Conservation (phyloP, 1,139 yeast species). For the Saccharomyces hybrid region DNA sequence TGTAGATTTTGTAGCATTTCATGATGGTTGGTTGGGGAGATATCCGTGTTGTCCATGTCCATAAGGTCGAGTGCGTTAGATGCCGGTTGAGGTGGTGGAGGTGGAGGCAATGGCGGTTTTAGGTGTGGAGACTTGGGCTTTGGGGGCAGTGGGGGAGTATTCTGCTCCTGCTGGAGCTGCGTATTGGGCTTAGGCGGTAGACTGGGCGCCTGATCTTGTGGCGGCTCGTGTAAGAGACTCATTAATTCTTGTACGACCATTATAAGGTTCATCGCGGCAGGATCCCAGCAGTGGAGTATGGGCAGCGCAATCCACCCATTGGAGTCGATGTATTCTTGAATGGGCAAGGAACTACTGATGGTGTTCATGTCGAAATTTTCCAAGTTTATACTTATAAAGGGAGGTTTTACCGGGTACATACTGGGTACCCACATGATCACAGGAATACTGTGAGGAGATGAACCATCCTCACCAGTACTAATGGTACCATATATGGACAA, state of each 20-base stretch:
- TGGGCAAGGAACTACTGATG: background rate
- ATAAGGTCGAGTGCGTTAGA: background rate
- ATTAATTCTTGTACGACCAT: constrained; percentile 34
- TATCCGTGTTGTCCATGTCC: constrained; percentile 4
- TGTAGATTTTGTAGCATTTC: background rate
- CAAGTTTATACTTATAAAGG: constrained; percentile 50
- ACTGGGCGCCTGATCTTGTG: background rate
- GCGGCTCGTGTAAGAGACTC: background rate
- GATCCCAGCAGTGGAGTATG: constrained; percentile 51
- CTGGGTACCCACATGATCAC: constrained; percentile 74
- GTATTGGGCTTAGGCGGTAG: background rate
- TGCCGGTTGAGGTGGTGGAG: constrained; percentile 4
- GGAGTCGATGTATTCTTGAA: constrained; percentile 47
- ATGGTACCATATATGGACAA: constrained; percentile 54
- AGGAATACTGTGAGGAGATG: constrained; percentile 34
- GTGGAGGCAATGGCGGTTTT: constrained; percentile 13
- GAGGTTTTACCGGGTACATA: constrained; percentile 56
- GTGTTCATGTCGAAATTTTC: constrained; percentile 31
- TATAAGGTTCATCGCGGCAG: constrained; percentile 30
- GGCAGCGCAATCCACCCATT: constrained; percentile 58
- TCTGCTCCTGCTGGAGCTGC: too few species aligned
- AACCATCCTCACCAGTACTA: too few species aligned
- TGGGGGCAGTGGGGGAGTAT: background rate
- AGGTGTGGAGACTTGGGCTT: background rate
- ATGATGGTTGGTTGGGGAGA: constrained; percentile 4